A percentile compares a stretch with the other conserved stretches of the same genome.
These are phyloP conservation scores for Penicillium palitans DNA, from an alignment of 2,329 filamentous ascomycete genomes.

Conservation along the genomic window DNA sequence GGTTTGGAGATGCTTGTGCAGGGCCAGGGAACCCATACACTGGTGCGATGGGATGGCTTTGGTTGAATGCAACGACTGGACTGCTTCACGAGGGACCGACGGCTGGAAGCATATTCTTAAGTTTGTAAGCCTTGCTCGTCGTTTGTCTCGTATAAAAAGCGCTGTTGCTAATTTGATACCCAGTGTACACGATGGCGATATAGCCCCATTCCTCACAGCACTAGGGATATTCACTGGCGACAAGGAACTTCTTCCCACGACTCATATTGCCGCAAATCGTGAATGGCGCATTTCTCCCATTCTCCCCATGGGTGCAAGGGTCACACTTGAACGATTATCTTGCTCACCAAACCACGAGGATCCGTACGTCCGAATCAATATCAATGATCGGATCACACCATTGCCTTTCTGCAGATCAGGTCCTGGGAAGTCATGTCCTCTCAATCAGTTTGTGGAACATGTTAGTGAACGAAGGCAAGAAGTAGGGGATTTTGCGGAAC, in stretches of 20 bases:
- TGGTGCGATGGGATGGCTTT: constrained; percentile 57
- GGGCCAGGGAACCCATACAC: constrained; percentile 59
- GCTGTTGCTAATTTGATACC: neutral
- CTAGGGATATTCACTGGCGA: constrained; percentile 50
- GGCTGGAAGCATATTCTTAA: constrained; percentile 55
- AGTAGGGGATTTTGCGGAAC: constrained; percentile 50
- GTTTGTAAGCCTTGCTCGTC: constrained; percentile 49
- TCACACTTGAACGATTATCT: constrained; percentile 55
- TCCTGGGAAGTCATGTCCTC: constrained; percentile 50
- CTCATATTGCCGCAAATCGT: constrained; percentile 46
- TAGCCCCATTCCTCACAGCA: constrained; percentile 56
- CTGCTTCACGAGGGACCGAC: constrained; percentile 49
- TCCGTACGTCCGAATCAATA: constrained; percentile 53
- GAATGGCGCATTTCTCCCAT: constrained; percentile 58
- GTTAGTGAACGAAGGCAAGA: constrained; percentile 45
- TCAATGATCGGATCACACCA: constrained; percentile 58
- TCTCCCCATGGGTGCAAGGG: constrained; percentile 58
- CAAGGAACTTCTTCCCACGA: constrained; percentile 48
- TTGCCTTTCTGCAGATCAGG: constrained; percentile 50
- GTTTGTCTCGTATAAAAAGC: neutral
- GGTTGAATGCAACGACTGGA: constrained; percentile 57
- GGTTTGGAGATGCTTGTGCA: constrained; percentile 51
- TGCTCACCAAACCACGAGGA: constrained; percentile 38
- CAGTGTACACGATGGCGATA: constrained; percentile 59
- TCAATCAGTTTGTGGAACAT: constrained; percentile 46